Percentiles rank a stretch among this genome's conserved stretches.
Evolutionary conservation across 1,284 basidiomycete species (phyloP).

Genomic region (Malassezia dermatis): DNA sequence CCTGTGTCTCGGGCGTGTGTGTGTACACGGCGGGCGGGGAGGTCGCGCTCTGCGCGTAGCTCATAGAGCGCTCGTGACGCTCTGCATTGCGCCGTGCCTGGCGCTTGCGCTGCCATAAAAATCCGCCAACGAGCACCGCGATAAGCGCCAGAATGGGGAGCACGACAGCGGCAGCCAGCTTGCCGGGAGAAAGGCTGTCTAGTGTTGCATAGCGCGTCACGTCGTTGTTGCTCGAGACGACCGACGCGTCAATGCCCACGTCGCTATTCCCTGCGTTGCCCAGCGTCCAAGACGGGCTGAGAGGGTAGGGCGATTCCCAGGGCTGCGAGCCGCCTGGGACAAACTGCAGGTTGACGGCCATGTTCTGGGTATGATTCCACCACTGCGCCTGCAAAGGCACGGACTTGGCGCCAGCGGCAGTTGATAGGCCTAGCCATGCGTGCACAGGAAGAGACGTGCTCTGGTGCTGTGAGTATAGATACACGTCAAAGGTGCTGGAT

Average conservation of each 20-base stretch:
- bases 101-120: constrained; percentile 1
- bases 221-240: neutral
- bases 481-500: constrained; percentile 36
- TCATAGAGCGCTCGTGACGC: neutral
- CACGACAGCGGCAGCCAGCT: constrained; percentile 9
- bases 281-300: constrained; percentile 36
- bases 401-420: constrained; percentile 20
- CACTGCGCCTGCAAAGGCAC: constrained; percentile 34
- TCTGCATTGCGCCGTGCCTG: neutral
- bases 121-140: neutral
- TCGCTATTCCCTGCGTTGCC: neutral
- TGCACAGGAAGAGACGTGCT: constrained; percentile 32
- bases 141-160: constrained; percentile 4
- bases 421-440: constrained; percentile 31
- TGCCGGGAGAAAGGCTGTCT: constrained; percentile 1
- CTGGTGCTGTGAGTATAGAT: constrained; percentile 36
- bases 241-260: neutral
- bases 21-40: neutral
- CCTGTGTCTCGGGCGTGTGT: neutral
- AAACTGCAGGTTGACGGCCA: constrained; percentile 41
- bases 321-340: constrained; percentile 42
- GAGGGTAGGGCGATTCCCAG: constrained; percentile 41
- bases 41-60: neutral
- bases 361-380: constrained; percentile 30
- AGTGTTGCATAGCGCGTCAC: constrained; percentile 1